Percentiles rank a stretch among this genome's conserved stretches.
Evolutionary conservation across 306 rosid genomes (phyloP).

Genomic region (Pachyrhizus erosus): DNA sequence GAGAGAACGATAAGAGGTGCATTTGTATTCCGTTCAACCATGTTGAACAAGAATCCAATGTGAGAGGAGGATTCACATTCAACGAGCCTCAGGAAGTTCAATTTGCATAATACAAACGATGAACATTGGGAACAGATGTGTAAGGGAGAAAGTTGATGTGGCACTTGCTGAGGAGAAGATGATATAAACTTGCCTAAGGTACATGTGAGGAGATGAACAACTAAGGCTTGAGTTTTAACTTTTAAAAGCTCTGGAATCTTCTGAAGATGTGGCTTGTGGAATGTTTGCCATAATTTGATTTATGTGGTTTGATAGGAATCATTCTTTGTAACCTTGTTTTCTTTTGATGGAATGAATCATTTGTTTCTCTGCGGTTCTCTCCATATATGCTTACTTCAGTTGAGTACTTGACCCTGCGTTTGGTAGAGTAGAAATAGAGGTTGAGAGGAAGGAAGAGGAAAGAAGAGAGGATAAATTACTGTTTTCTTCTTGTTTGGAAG

Average conservation of each 20-base stretch:
- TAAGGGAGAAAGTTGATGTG: background rate
- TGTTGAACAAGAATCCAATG: background rate
- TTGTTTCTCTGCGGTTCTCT: background rate
- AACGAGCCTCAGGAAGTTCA: background rate
- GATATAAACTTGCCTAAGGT: background rate
- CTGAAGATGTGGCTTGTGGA: background rate
- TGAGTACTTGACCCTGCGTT: no score
- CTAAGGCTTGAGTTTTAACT: slow-evolving; percentile 1
- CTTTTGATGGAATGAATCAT: slow-evolving; percentile 2
- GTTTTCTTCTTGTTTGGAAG: no score
- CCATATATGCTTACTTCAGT: slow-evolving; percentile 13
- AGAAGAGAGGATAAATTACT: no score
- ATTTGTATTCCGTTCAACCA: background rate
- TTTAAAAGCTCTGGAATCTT: background rate
- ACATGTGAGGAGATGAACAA: background rate
- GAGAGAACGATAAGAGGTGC: background rate
- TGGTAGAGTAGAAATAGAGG: no score
- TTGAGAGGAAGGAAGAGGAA: no score
- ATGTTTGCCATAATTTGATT: slow-evolving; percentile 29
- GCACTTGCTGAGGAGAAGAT: background rate
- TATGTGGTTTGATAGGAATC: background rate
- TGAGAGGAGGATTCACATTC: background rate
- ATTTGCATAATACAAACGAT: background rate
- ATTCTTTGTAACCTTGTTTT: slow-evolving; percentile 28
- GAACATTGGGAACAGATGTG: background rate